These are phyloP conservation scores for Pythium monospermum DNA, from an alignment of 352 stramenopile species.

Conservation along the genomic window DNA sequence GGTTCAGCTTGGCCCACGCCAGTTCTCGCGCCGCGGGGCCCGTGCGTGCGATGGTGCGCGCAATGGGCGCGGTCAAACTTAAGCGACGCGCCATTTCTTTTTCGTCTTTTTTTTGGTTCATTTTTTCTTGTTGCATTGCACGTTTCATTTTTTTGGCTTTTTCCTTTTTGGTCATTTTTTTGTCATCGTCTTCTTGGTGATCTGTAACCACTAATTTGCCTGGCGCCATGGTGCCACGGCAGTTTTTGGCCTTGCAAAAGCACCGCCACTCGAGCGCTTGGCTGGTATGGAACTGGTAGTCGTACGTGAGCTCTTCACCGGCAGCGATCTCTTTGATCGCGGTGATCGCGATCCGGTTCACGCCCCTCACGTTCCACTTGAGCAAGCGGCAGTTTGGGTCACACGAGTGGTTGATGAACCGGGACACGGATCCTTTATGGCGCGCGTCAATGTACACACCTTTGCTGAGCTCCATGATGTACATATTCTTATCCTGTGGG, in stretches of 20 bases:
- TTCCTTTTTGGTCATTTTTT: slow-evolving; percentile 84
- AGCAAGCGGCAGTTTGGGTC: slow-evolving; percentile 94
- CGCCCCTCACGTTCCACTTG: slow-evolving; percentile 92
- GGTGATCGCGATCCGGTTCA: slow-evolving; percentile 92
- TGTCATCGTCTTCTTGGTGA: slow-evolving; percentile 22
- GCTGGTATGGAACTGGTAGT: slow-evolving; percentile 93
- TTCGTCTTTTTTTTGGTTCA: slow-evolving; percentile 58
- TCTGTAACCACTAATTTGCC: slow-evolving; percentile 58
- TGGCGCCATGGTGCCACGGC: slow-evolving; percentile 83
- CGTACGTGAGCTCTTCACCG: slow-evolving; percentile 91
- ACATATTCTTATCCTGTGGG: slow-evolving; percentile 95
- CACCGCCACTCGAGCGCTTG: slow-evolving; percentile 85
- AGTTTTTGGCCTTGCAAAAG: slow-evolving; percentile 76
- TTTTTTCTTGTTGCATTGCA: slow-evolving; percentile 55
- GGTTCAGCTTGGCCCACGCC: slow-evolving; percentile 40
- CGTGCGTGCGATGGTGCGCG: slow-evolving; percentile 46
- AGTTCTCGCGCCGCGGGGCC: slow-evolving; percentile 58
- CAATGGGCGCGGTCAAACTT: slow-evolving; percentile 57
- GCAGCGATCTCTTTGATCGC: slow-evolving; percentile 84
- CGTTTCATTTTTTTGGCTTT: slow-evolving; percentile 61
- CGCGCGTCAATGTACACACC: slow-evolving; percentile 94
- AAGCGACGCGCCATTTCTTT: slow-evolving; percentile 59
- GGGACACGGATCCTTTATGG: slow-evolving; percentile 90
- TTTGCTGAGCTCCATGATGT: slow-evolving; percentile 92
- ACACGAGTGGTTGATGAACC: slow-evolving; percentile 98